Evolutionary conservation across 306 rosid species (phyloP), one percentile per base, ranked within the genome.

Genomic region (Acmispon strigosus): DNA sequence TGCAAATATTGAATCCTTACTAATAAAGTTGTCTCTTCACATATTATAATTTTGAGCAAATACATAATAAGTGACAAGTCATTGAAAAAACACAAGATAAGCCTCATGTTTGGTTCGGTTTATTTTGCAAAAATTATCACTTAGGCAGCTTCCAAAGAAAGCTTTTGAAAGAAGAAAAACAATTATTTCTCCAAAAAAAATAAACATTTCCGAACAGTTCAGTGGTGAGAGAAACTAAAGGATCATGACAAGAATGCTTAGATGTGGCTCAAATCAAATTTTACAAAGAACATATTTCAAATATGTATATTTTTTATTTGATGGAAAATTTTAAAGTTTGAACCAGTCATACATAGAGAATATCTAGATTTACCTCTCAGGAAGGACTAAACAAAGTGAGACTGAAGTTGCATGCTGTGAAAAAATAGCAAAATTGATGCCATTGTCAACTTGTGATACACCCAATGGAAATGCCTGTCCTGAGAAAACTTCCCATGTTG

Each of bases 391-490:
- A 75, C 92, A 91, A 58, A 94, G 90, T 32, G 91, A 87, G 78
- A 94, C 96, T 57, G 88, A 75, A 17, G 96, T 89, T 44, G 96
- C 96, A 79, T 94, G 88, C 84, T 86, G 92, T 29, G 99, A 91
- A 70, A 94, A 94, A 47, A 94, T 85, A 61, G 99, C 76, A 84
- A 94, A 94, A 78, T 94, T 94, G 77, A 91, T 81, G 67, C 97
- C 91, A 58, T 20, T 78, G 56, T 86, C 95, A 60, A 86, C 87
- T 82, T 94, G 91, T 44, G 97, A 86, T 54, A 84, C 92, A 45
- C 99, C 99, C 72, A 94, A 72, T 0, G 99, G 96, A 89, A 62
- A 82, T 70, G 94, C 85, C 71, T 89, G 92, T 66, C 99, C 99
- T 47, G 99, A 95, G 13, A 79, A 77, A 77, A 55, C 45, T 60